Evolutionary conservation across 2,329 filamentous ascomycete genomes (phyloP).

Genomic region (Lachnellula hyalina): DNA sequence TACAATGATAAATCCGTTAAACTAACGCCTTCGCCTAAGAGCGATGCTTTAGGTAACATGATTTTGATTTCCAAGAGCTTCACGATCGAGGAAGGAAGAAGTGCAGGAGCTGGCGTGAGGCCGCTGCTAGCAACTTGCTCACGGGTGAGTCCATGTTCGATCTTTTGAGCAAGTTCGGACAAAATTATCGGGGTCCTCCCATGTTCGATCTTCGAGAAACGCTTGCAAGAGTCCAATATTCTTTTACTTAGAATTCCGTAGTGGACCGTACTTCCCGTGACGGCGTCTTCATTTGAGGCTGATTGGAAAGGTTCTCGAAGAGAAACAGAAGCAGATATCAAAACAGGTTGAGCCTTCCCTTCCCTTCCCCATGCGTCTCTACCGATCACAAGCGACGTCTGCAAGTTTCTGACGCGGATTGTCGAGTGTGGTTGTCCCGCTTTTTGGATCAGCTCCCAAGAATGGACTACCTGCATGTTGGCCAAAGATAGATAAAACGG

Average conservation of each 20-base stretch:
- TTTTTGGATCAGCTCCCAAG: constrained; percentile 9
- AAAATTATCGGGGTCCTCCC: background rate
- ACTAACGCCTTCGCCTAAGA: constrained; percentile 54
- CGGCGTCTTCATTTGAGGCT: constrained; percentile 52
- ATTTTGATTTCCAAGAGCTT: constrained; percentile 48
- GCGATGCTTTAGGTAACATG: constrained; percentile 61
- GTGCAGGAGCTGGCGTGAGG: constrained; percentile 7
- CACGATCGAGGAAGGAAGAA: constrained; percentile 36
- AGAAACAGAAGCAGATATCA: constrained; percentile 54
- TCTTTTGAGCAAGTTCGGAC: background rate
- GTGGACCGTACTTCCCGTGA: constrained; percentile 68
- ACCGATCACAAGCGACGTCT: constrained; percentile 41
- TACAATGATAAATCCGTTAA: constrained; percentile 41
- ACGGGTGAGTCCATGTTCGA: background rate
- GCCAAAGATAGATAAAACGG: background rate
- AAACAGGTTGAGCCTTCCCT: constrained; percentile 54
- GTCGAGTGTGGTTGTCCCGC: constrained; percentile 42
- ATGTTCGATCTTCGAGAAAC: constrained; percentile 11
- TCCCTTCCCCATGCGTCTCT: constrained; percentile 64
- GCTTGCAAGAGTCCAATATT: constrained; percentile 41
- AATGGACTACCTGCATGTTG: background rate
- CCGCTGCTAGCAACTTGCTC: background rate
- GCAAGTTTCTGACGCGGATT: constrained; percentile 59
- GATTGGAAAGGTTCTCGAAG: constrained; percentile 51
- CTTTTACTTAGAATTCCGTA: constrained; percentile 68